These are phyloP conservation scores for Spatholobus suberectus DNA, from an alignment of 306 rosid genomes.

Conservation along the genomic window DNA sequence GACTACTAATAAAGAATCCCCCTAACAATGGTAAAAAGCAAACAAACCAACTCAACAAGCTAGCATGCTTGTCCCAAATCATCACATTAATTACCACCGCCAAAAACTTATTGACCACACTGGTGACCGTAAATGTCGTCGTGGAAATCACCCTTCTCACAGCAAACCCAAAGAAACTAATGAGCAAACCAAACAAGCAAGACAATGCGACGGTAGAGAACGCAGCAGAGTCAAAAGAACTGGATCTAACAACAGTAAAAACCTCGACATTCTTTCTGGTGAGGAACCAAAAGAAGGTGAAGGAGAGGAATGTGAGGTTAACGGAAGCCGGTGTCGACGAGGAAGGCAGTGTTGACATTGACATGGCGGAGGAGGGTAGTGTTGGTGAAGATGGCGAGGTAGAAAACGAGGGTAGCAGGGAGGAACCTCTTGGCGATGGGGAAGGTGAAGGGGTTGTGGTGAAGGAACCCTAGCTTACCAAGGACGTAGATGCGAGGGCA, in stretches of 20 bases:
- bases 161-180: slow-evolving; percentile 96
- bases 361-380: slow-evolving; percentile 97
- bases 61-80: slow-evolving; percentile 99
- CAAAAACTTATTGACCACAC: slow-evolving; percentile 95
- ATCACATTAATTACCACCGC: slow-evolving; percentile 86
- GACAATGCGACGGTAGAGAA: slow-evolving; percentile 72
- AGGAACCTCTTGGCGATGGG: slow-evolving; percentile 84
- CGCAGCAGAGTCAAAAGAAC: slow-evolving; percentile 57
- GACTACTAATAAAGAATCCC: slow-evolving; percentile 97
- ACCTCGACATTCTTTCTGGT: slow-evolving; percentile 85
- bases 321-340: slow-evolving; percentile 82
- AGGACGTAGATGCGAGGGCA: slow-evolving; percentile 72
- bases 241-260: slow-evolving; percentile 59
- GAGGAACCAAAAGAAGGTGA: slow-evolving; percentile 74
- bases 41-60: slow-evolving; percentile 82
- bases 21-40: slow-evolving; percentile 79
- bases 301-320: slow-evolving; percentile 77
- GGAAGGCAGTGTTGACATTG: slow-evolving; percentile 86
- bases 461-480: slow-evolving; percentile 79
- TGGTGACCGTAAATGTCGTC: slow-evolving; percentile 92
- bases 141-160: slow-evolving; percentile 92
- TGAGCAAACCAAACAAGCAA: slow-evolving; percentile 85
- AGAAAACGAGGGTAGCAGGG: slow-evolving; percentile 93
- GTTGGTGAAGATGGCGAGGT: slow-evolving; percentile 92
- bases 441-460: slow-evolving; percentile 74